phyloP scores from a whole-genome alignment of 306 rosid species.

The Phaseolus lunatus region DNA sequence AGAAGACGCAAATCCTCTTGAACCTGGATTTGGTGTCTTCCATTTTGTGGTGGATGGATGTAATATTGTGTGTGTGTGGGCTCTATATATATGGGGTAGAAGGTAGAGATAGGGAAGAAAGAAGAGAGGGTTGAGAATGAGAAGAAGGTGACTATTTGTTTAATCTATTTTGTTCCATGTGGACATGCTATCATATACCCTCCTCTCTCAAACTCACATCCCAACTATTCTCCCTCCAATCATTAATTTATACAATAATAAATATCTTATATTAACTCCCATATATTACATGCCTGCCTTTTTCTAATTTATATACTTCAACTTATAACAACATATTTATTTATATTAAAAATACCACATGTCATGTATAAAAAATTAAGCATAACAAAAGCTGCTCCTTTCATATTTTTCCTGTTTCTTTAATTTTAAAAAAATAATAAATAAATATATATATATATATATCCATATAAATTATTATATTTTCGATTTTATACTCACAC shows the following conservation, averaged over 20 bases:
- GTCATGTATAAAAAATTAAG: neutral
- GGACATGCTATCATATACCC: neutral
- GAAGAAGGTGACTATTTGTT: conserved; percentile 33
- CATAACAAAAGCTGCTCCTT: neutral
- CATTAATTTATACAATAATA: neutral
- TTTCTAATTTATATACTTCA: neutral
- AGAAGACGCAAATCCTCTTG: conserved; percentile 89
- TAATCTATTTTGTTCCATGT: neutral
- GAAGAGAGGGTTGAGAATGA: conserved; percentile 39
- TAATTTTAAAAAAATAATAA: no score
- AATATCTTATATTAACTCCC: neutral
- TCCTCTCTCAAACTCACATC: neutral
- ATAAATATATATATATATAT: no score
- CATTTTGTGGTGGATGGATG: conserved; percentile 38
- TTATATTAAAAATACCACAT: neutral
- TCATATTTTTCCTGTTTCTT: neutral
- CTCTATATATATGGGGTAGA: neutral
- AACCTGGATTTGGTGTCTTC: conserved; percentile 84
- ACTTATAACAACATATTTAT: neutral
- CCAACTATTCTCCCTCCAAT: neutral
- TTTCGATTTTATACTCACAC: neutral
- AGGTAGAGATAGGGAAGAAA: neutral
- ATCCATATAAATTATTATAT: neutral
- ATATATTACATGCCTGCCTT: neutral
- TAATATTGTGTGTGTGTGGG: neutral